Percentiles rank a stretch among this genome's conserved stretches.
phyloP scores from a whole-genome alignment of 176 grass and related monocot genomes.

The Phyllostachys edulis region DNA sequence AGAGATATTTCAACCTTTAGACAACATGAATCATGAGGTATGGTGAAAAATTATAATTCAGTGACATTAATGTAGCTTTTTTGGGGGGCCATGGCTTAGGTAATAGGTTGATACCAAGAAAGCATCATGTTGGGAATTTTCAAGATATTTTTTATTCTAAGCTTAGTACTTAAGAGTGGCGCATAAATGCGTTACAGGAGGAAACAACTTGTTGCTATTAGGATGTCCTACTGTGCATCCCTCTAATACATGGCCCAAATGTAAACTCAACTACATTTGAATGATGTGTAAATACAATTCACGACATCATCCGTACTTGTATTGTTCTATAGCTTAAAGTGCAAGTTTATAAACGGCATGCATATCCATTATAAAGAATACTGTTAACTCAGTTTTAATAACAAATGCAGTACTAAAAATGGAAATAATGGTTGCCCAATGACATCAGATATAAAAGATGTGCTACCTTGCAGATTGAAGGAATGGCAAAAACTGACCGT shows the following conservation, averaged over 20 bases:
- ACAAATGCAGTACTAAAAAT: slow-evolving; percentile 4
- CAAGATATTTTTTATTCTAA: slow-evolving; percentile 5
- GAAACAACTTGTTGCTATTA: slow-evolving; percentile 8
- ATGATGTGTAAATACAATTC: not conserved
- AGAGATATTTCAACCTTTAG: not conserved
- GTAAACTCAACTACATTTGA: not conserved
- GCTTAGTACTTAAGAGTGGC: slow-evolving; percentile 14
- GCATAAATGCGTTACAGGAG: not conserved
- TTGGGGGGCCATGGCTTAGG: not conserved
- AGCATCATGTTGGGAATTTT: not conserved
- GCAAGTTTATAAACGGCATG: not conserved
- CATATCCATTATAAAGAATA: slow-evolving; percentile 5
- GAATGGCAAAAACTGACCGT: slow-evolving; percentile 68
- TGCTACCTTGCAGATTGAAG: slow-evolving; percentile 76
- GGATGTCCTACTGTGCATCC: not conserved
- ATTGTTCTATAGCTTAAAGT: slow-evolving; percentile 17
- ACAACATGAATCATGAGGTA: not conserved
- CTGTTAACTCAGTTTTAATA: not conserved
- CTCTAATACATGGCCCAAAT: not conserved
- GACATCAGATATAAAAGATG: slow-evolving; percentile 32
- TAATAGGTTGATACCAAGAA: not conserved
- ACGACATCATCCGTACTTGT: not conserved
- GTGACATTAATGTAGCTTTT: not conserved
- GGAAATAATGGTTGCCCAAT: not conserved
- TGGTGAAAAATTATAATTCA: not conserved